These are phyloP conservation scores for Pseudopyricularia cyperi DNA, from an alignment of 2,329 filamentous ascomycete genomes.

Conservation along the genomic window DNA sequence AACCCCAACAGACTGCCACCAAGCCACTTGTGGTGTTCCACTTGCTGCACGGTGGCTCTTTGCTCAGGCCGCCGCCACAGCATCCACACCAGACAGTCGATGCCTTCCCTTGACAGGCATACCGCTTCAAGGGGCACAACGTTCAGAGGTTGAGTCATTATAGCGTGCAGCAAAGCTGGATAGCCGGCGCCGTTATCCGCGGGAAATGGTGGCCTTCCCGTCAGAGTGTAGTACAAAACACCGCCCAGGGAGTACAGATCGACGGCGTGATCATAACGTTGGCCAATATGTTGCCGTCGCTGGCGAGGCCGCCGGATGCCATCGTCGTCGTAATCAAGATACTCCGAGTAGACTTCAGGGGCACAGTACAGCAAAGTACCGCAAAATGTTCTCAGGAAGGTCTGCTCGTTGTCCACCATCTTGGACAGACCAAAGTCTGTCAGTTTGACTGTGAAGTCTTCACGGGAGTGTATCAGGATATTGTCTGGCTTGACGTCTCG, in stretches of 20 bases:
- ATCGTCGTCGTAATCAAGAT: conserved; percentile 53
- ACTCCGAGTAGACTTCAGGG: conserved; percentile 83
- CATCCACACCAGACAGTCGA: conserved; percentile 68
- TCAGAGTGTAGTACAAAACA: conserved; percentile 80
- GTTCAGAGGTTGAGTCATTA: conserved; percentile 69
- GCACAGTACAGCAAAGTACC: conserved; percentile 93
- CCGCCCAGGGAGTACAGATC: conserved; percentile 96
- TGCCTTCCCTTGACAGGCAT: conserved; percentile 50
- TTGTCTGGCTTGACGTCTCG: conserved; percentile 99
- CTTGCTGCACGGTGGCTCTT: conserved; percentile 60
- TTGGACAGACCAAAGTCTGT: conserved; percentile 97
- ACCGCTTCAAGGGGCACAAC: conserved; percentile 44
- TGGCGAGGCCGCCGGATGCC: conserved; percentile 49
- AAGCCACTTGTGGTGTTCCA: conserved; percentile 69
- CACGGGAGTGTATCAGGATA: conserved; percentile 64
- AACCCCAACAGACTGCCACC: conserved; percentile 11
- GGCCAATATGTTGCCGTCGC: conserved; percentile 36
- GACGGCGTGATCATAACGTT: conserved; percentile 79
- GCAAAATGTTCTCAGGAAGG: conserved; percentile 91
- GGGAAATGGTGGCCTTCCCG: conserved; percentile 65
- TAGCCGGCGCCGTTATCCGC: conserved; percentile 65
- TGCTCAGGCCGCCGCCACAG: conserved; percentile 65
- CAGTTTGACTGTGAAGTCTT: conserved; percentile 64
- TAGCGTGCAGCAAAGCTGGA: conserved; percentile 67
- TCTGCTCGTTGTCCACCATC: conserved; percentile 78